These are phyloP conservation scores for Ustilago lituana DNA, from an alignment of 1,284 basidiomycete genomes.

Conservation along the genomic window DNA sequence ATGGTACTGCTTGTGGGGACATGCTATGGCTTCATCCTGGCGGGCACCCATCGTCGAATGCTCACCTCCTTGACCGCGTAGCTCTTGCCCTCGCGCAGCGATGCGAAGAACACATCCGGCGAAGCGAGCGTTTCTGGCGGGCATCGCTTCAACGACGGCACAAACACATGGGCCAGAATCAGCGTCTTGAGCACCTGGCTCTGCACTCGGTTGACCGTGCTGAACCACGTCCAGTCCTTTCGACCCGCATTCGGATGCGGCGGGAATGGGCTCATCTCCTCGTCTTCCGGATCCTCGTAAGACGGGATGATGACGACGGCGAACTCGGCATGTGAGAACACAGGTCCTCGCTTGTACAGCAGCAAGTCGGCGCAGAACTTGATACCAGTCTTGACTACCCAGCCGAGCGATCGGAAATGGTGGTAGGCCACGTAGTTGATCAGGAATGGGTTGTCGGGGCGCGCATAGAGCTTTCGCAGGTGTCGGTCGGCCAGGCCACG, in stretches of 20 bases:
- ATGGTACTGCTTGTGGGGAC: too few relatives aligned
- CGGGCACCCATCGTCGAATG: constrained; percentile 85
- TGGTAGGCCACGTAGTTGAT: constrained; percentile 91
- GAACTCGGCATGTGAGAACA: constrained; percentile 97
- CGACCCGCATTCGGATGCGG: constrained; percentile 68
- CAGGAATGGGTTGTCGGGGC: constrained; percentile 87
- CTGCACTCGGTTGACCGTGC: constrained; percentile 95
- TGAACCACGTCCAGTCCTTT: constrained; percentile 90
- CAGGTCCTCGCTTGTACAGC: constrained; percentile 91
- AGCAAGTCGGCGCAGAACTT: constrained; percentile 98
- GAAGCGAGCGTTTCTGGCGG: constrained; percentile 34
- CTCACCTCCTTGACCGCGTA: constrained; percentile 82
- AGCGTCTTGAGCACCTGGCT: constrained; percentile 87
- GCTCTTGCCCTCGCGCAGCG: constrained; percentile 72
- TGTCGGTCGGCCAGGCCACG: constrained; percentile 31
- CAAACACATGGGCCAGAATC: constrained; percentile 59
- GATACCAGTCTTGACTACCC: constrained; percentile 94
- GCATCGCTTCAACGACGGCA: constrained; percentile 49
- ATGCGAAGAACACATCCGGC: constrained; percentile 72
- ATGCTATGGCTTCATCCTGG: constrained; percentile 87
- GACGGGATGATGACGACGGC: constrained; percentile 86
- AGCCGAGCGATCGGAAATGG: constrained; percentile 95
- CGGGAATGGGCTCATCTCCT: constrained; percentile 66
- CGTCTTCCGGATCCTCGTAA: constrained; percentile 83
- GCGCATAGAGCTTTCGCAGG: constrained; percentile 35